Percentiles rank a stretch among this genome's conserved stretches.
Conservation (phyloP, 768 basidiomycete species). For the Leucocoprinus leucothites region DNA sequence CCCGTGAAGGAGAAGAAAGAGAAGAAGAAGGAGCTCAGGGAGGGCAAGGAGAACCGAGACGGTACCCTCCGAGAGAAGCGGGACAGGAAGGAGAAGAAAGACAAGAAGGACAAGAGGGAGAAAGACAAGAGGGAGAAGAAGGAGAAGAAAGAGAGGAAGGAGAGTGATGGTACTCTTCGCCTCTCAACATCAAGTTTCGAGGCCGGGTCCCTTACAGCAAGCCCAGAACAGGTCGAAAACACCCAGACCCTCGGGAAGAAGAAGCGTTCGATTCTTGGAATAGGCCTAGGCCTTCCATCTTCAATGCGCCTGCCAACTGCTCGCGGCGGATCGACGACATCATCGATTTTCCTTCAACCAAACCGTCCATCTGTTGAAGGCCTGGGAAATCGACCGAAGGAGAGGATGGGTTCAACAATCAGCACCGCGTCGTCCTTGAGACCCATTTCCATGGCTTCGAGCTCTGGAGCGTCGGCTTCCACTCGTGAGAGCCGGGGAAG, state of each 20-base stretch:
- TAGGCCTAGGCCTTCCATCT: constrained; percentile 51
- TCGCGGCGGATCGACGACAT: constrained; percentile 36
- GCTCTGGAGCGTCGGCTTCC: constrained; percentile 26
- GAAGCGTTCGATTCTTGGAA: constrained; percentile 59
- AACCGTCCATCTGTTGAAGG: constrained; percentile 37
- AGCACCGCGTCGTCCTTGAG: constrained; percentile 37
- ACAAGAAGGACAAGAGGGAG: constrained; percentile 21
- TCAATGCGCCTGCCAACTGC: constrained; percentile 43
- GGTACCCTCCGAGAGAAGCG: constrained; percentile 15
- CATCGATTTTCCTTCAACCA: constrained; percentile 22
- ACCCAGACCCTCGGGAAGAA: constrained; percentile 45
- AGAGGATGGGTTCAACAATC: constrained; percentile 20
- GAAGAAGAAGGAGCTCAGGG: constrained; percentile 30
- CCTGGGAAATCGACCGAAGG: constrained; percentile 19
- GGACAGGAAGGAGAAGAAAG: constrained; percentile 21
- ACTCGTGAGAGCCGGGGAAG: constrained; percentile 23
- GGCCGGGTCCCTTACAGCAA: constrained; percentile 45
- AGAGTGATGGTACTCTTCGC: constrained; percentile 34
- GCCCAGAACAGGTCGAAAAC: constrained; percentile 8
- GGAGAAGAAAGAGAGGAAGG: constrained; percentile 25
- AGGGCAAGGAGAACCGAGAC: constrained; percentile 34
- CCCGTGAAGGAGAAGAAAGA: constrained; percentile 32
- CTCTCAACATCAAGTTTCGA: constrained; percentile 67
- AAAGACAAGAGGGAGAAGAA: constrained; percentile 23
- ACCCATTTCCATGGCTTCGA: constrained; percentile 28